phyloP scores from a whole-genome alignment of 2,329 filamentous ascomycete genomes.

The Davidsoniella eucalypti region DNA sequence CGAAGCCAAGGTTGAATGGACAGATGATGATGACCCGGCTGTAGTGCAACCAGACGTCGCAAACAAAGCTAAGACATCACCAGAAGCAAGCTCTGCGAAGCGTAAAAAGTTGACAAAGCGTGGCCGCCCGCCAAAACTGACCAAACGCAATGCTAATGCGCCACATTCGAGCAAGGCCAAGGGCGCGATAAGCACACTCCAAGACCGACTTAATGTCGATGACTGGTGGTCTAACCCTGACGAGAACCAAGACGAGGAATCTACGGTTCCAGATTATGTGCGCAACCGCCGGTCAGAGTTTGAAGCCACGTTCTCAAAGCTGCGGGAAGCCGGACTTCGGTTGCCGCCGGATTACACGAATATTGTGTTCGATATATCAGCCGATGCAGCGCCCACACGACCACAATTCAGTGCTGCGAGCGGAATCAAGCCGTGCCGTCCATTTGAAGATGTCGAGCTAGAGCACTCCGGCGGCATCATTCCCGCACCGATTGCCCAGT shows the following conservation, averaged over 20 bases:
- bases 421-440: conserved; percentile 45
- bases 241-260: not conserved
- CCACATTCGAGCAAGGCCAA: not conserved
- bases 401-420: conserved; percentile 45
- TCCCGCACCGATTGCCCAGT: conserved; percentile 78
- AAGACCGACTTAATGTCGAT: not conserved
- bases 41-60: too few relatives aligned
- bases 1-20: conserved; percentile 6
- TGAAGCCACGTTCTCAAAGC: conserved; percentile 38
- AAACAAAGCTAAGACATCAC: too few relatives aligned
- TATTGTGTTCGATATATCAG: conserved; percentile 54
- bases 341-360: conserved; percentile 63
- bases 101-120: not conserved
- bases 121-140: not conserved
- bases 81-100: not conserved
- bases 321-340: conserved; percentile 53
- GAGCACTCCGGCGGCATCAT: conserved; percentile 64
- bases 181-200: not conserved
- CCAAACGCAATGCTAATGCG: not conserved
- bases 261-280: conserved; percentile 52
- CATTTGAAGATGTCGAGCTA: conserved; percentile 60
- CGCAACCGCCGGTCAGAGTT: conserved; percentile 51
- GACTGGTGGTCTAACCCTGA: not conserved
- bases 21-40: conserved; percentile 2
- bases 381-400: conserved; percentile 48